Evolutionary conservation across 345 rosid genomes (phyloP), one percentile per base, ranked within the genome.

Genomic region (Atalantia buxifolia): DNA sequence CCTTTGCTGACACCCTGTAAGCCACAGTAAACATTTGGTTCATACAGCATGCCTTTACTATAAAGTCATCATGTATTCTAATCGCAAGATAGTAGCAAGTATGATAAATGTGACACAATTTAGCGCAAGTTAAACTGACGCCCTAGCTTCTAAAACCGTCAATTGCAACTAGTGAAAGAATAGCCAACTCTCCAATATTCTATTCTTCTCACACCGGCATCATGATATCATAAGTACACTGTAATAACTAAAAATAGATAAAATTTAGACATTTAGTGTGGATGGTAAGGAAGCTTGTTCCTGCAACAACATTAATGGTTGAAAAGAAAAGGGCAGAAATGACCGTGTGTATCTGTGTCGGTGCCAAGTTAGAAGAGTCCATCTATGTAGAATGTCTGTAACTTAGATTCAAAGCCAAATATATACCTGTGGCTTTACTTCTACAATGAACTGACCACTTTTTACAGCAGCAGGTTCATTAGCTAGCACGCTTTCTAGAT

Each of bases 381-480:
- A 60, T 18, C 6, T 24, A 48, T 35, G 28, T 24, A 63, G 53
- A 22, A 19, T 21, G 56, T 10, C 36, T 22, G 73, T n/a, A 63
- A 60, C 45, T 62, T 9, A 36, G 28, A 63, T 36, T 31, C 2
- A 24, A 57, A 64, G 72, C 21, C 25, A 19, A 57, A 71, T 35
- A 65, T 18, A 21, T 85, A 91, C 95, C 92, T 89, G 95, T 31
- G 92, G 92, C 82, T 91, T 91, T 56, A 91, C 95, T 91, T 91
- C 95, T 66, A 91, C 92, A 38, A 90, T 91, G 77, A 48, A 88
- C 76, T 91, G 92, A 68, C 95, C 95, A 35, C 93, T 87, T 83
- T 88, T 91, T 64, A 91, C 95, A 45, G 86, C 74, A 76, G 88
- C 93, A 27, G 95, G 93, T 77, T 91, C 93, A 84, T 91, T 91